These are phyloP conservation scores for Camellia lanceoleosa DNA, from an alignment of 148 eudicot genomes.

Conservation along the genomic window DNA sequence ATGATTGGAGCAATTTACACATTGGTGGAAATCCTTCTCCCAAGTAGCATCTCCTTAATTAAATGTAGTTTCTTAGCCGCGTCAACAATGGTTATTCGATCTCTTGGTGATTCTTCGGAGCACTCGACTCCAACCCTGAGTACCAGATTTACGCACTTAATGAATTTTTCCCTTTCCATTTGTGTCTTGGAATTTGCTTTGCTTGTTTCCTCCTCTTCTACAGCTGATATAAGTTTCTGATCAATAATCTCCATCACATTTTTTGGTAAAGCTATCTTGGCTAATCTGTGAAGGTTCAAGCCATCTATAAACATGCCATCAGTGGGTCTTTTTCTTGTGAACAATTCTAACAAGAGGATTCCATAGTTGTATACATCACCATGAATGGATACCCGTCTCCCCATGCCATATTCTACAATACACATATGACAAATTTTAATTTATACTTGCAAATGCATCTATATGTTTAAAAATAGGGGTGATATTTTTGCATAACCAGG, in stretches of 20 bases:
- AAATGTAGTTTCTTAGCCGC: too few species aligned
- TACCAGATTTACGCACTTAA: not conserved
- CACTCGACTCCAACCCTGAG: constrained; percentile 11
- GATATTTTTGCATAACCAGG: too few species aligned
- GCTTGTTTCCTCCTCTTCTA: not conserved
- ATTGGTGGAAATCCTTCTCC: too few species aligned
- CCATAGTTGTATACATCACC: constrained; percentile 14
- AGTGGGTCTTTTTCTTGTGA: constrained; percentile 10
- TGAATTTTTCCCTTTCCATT: not conserved
- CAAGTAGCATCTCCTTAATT: too few species aligned
- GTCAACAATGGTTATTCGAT: too few species aligned
- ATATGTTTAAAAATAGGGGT: too few species aligned
- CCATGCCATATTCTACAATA: too few species aligned
- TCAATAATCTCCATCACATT: not conserved
- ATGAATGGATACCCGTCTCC: too few species aligned
- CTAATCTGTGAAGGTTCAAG: not conserved
- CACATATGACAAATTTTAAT: too few species aligned
- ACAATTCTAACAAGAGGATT: constrained; percentile 9
- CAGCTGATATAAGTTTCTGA: not conserved
- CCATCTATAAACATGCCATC: constrained; percentile 8
- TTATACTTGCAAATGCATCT: too few species aligned
- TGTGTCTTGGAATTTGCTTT: not conserved
- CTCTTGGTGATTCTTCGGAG: not conserved
- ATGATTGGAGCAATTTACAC: too few species aligned
- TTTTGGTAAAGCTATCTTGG: not conserved